phyloP scores from a whole-genome alignment of 139 green algal genomes.

The Coccomyxa sp. region DNA sequence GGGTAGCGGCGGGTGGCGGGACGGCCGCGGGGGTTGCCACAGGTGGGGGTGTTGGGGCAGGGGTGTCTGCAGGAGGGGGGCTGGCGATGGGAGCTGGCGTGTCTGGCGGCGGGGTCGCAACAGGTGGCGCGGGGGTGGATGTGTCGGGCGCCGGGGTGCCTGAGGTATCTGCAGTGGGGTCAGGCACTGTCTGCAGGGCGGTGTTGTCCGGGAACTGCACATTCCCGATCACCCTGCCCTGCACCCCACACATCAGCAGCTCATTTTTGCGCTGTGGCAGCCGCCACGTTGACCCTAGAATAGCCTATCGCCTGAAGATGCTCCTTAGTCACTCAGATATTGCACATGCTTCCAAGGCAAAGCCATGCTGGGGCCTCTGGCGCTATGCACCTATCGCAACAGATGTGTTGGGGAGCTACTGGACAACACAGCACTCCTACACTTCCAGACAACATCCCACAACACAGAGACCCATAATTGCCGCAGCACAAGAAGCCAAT shows the following conservation, averaged over 20 bases:
- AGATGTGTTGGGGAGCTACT: too few species aligned
- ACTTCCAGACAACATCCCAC: too few species aligned
- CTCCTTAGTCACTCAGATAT: too few species aligned
- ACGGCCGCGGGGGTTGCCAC: neutral
- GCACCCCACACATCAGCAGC: neutral
- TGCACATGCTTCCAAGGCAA: too few species aligned
- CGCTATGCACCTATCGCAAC: too few species aligned
- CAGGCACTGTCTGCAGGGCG: neutral
- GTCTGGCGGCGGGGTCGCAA: neutral
- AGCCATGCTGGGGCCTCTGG: too few species aligned
- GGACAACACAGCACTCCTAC: too few species aligned
- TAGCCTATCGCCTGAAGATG: too few species aligned
- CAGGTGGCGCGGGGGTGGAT: neutral
- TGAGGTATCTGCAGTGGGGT: neutral
- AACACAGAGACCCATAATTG: too few species aligned
- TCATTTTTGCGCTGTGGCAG: too few species aligned
- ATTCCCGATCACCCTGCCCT: neutral
- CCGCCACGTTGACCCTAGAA: too few species aligned
- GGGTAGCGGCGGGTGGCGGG: neutral
- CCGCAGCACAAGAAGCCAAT: too few species aligned
- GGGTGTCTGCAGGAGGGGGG: neutral
- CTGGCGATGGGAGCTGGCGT: neutral
- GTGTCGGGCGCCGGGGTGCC: neutral
- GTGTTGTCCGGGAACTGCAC: slow-evolving; percentile 5
- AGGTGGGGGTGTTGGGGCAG: neutral